Percentiles rank a stretch among this genome's conserved stretches.
These are phyloP conservation scores for Xylaria cubensis DNA, from an alignment of 495 filamentous ascomycete genomes.

Conservation along the genomic window DNA sequence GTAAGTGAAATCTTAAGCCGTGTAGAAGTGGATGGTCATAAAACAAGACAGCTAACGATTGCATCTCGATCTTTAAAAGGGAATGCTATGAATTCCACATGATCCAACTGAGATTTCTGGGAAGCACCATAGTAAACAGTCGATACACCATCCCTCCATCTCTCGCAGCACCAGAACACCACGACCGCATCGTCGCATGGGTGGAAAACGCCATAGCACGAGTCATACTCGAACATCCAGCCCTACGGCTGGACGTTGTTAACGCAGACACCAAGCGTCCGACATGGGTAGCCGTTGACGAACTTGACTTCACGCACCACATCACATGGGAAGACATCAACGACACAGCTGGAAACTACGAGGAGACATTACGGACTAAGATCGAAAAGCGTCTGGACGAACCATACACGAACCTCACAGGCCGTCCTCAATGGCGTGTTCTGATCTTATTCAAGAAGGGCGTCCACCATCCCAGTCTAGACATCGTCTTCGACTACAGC, in stretches of 20 bases:
- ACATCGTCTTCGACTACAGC: constrained; percentile 44
- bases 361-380: constrained; percentile 19
- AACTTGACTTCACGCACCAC: constrained; percentile 40
- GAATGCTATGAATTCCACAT: constrained; percentile 38
- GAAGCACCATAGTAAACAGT: constrained; percentile 43
- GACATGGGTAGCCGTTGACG: constrained; percentile 37
- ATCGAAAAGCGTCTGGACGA: constrained; percentile 39
- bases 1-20: not conserved
- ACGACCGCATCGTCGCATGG: constrained; percentile 10
- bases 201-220: constrained; percentile 40
- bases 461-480: constrained; percentile 20
- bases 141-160: constrained; percentile 36
- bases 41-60: constrained; percentile 30
- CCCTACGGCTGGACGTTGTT: constrained; percentile 41
- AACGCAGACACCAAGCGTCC: constrained; percentile 39
- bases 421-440: constrained; percentile 44
- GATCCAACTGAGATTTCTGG: constrained; percentile 42
- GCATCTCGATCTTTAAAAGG: not conserved
- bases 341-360: constrained; percentile 22
- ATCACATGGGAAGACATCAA: constrained; percentile 33
- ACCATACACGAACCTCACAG: constrained; percentile 31
- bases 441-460: constrained; percentile 29
- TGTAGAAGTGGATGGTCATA: not conserved
- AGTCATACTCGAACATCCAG: constrained; percentile 40
- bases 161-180: constrained; percentile 1